Percentiles rank a stretch among this genome's conserved stretches.
Evolutionary conservation across 352 stramenopile genomes (phyloP).

Genomic region (Globisporangium rhizosaccharum): DNA sequence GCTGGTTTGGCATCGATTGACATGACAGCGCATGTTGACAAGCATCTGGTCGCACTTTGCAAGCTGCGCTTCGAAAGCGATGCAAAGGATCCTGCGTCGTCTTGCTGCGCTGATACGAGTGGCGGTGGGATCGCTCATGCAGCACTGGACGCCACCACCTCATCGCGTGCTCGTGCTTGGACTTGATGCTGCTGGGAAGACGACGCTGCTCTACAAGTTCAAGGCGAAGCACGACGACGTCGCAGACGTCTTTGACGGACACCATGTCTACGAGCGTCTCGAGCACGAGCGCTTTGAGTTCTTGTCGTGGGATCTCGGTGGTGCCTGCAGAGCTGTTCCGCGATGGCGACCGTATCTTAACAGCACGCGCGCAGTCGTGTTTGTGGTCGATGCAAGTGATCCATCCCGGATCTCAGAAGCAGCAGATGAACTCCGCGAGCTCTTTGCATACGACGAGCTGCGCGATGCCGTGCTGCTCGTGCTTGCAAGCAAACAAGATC

Average conservation of each 20-base stretch:
- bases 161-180: constrained; percentile 84
- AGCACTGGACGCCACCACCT: constrained; percentile 22
- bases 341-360: constrained; percentile 75
- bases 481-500: constrained; percentile 50
- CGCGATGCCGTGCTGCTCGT: constrained; percentile 34
- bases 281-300: constrained; percentile 67
- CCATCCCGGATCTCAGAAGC: constrained; percentile 43
- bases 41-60: too few species aligned
- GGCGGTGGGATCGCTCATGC: constrained; percentile 22
- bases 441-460: constrained; percentile 43
- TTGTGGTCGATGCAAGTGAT: constrained; percentile 71
- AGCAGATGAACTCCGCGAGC: constrained; percentile 31
- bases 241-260: constrained; percentile 72
- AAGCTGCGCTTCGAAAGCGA: too few species aligned
- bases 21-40: too few species aligned
- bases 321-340: constrained; percentile 27
- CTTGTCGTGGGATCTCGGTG: constrained; percentile 84
- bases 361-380: constrained; percentile 76
- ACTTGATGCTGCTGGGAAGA: constrained; percentile 95
- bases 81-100: too few species aligned
- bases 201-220: constrained; percentile 40
- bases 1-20: not conserved
- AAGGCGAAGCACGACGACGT: constrained; percentile 66
- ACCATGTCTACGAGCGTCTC: constrained; percentile 48
- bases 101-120: constrained; percentile 9